Evolutionary conservation across 495 filamentous ascomycete genomes (phyloP).

Genomic region (Corynascus novoguineensis): DNA sequence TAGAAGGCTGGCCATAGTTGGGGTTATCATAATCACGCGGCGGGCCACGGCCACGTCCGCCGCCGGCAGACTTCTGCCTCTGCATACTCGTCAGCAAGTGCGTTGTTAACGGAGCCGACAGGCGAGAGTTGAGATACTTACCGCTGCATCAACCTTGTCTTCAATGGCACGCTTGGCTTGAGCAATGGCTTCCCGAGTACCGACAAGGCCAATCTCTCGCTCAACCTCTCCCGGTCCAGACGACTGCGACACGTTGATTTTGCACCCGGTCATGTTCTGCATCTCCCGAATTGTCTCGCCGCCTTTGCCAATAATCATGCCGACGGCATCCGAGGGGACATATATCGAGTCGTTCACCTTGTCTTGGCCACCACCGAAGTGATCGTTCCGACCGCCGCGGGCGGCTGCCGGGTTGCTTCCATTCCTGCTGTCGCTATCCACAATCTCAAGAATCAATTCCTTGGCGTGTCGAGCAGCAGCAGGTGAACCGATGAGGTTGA

Average conservation of each 20-base stretch:
- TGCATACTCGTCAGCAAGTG: slow-evolving; percentile 29
- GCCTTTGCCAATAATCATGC: slow-evolving; percentile 87
- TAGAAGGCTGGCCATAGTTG: slow-evolving; percentile 34
- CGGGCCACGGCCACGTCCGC: slow-evolving; percentile 39
- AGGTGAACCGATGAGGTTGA: slow-evolving; percentile 72
- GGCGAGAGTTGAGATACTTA: slow-evolving; percentile 38
- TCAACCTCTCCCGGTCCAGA: slow-evolving; percentile 63
- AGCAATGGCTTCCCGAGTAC: slow-evolving; percentile 63
- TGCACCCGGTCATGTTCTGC: slow-evolving; percentile 74
- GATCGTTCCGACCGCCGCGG: slow-evolving; percentile 31
- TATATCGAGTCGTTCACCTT: slow-evolving; percentile 73
- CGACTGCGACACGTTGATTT: slow-evolving; percentile 79
- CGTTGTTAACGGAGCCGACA: background rate
- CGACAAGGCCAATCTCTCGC: slow-evolving; percentile 75
- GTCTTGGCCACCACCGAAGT: slow-evolving; percentile 42
- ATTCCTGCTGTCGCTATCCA: slow-evolving; percentile 74
- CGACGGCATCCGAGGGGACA: slow-evolving; percentile 78
- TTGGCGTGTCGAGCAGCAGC: slow-evolving; percentile 63
- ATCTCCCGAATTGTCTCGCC: slow-evolving; percentile 85
- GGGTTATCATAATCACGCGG: slow-evolving; percentile 43
- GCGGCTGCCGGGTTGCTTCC: slow-evolving; percentile 25
- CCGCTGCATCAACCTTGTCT: slow-evolving; percentile 82
- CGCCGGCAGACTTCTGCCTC: slow-evolving; percentile 48
- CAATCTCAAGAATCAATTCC: slow-evolving; percentile 78
- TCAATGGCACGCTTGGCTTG: slow-evolving; percentile 71